These are phyloP conservation scores for Paracoccidioides lutzii DNA, from an alignment of 2,329 filamentous ascomycete species.

Conservation along the genomic window DNA sequence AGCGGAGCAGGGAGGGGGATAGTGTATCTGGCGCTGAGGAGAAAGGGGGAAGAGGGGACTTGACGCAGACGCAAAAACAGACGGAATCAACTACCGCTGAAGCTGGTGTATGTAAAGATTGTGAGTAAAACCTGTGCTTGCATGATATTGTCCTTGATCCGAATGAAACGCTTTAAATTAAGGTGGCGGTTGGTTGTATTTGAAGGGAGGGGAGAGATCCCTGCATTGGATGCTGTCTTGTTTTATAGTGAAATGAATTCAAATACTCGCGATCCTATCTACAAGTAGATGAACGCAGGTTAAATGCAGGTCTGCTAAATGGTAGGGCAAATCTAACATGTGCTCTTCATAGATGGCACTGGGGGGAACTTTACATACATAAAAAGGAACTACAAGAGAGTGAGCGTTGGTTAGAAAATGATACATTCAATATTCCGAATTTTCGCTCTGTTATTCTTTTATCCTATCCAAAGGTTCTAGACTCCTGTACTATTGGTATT, in stretches of 20 bases:
- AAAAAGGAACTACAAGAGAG: too few relatives aligned
- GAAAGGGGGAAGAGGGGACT: not conserved
- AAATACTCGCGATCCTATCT: too few relatives aligned
- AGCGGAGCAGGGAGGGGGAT: not conserved
- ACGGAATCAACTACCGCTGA: not conserved
- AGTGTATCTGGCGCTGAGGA: not conserved
- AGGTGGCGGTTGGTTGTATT: too few relatives aligned
- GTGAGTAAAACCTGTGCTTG: not conserved
- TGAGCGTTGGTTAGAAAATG: not conserved
- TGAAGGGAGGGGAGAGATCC: too few relatives aligned
- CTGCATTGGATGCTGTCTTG: too few relatives aligned
- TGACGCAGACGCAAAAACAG: not conserved
- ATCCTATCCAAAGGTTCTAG: not conserved
- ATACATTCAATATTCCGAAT: not conserved
- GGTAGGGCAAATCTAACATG: too few relatives aligned
- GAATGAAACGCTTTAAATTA: not conserved
- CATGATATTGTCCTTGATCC: not conserved
- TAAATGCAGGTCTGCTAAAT: too few relatives aligned
- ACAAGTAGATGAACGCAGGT: too few relatives aligned
- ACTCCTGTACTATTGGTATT: not conserved
- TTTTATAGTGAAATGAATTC: too few relatives aligned
- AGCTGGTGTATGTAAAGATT: conserved; percentile 1
- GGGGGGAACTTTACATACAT: too few relatives aligned
- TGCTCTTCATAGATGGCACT: too few relatives aligned
- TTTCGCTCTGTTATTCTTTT: not conserved